Conservation (phyloP, 2,329 filamentous ascomycete genomes). For the Fusarium setosum region DNA sequence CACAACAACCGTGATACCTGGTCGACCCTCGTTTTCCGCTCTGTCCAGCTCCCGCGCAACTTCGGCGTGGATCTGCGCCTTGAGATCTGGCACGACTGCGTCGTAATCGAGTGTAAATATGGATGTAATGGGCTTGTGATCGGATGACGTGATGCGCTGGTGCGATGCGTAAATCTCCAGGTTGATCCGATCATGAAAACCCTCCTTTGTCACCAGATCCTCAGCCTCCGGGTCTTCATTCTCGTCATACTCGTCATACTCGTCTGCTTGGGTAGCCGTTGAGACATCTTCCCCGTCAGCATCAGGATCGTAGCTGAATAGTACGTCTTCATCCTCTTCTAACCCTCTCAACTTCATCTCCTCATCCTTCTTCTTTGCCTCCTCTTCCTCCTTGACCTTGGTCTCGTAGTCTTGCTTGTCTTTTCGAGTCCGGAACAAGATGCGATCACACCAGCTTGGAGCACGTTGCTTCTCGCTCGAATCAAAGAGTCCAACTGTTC, state of each 20-base stretch:
- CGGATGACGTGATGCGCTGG: slow-evolving; percentile 89
- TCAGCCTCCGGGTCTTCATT: slow-evolving; percentile 58
- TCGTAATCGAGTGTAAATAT: slow-evolving; percentile 89
- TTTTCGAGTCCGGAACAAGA: slow-evolving; percentile 82
- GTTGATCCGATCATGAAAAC: slow-evolving; percentile 64
- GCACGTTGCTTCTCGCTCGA: slow-evolving; percentile 93
- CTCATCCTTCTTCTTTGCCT: slow-evolving; percentile 78
- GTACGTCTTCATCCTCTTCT: slow-evolving; percentile 83
- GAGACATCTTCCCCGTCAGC: slow-evolving; percentile 68
- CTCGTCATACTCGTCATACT: slow-evolving; percentile 70
- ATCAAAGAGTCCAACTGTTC: slow-evolving; percentile 92
- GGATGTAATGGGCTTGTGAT: slow-evolving; percentile 92
- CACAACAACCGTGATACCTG: slow-evolving; percentile 83
- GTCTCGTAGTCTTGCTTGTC: slow-evolving; percentile 75
- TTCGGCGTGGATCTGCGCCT: slow-evolving; percentile 85
- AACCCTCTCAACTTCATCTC: slow-evolving; percentile 87
- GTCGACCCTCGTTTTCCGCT: slow-evolving; percentile 90
- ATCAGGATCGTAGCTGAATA: slow-evolving; percentile 93
- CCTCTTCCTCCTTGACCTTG: slow-evolving; percentile 71
- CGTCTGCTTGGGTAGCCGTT: slow-evolving; percentile 52
- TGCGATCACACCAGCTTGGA: slow-evolving; percentile 97
- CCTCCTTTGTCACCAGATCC: slow-evolving; percentile 67
- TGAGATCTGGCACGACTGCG: slow-evolving; percentile 85
- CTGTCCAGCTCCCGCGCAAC: slow-evolving; percentile 90
- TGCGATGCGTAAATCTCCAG: slow-evolving; percentile 84